These are phyloP conservation scores for Venturiaceae sp. DNA, from an alignment of 2,329 filamentous ascomycete genomes.

Conservation along the genomic window DNA sequence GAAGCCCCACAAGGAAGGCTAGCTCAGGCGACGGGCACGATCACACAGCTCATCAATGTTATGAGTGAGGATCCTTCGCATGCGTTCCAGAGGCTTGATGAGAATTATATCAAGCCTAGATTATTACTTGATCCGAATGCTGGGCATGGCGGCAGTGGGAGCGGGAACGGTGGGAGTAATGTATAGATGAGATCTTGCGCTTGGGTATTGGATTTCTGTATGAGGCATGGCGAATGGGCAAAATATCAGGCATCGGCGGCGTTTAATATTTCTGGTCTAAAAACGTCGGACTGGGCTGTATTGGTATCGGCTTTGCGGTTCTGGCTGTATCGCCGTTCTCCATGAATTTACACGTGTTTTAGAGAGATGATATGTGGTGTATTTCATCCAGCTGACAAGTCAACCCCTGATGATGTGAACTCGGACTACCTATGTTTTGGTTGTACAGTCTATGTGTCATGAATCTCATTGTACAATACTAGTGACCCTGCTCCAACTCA, in stretches of 20 bases:
- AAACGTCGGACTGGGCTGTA: not conserved
- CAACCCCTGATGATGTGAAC: no score
- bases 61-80: conserved; percentile 79
- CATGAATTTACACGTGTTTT: no score
- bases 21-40: conserved; percentile 66
- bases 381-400: no score
- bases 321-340: no score
- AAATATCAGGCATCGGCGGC: not conserved
- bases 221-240: not conserved
- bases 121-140: conserved; percentile 61
- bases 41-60: conserved; percentile 69
- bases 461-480: no score
- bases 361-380: no score
- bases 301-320: no score
- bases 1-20: conserved; percentile 10
- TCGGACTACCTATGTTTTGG: no score
- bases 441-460: no score
- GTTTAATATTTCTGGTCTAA: not conserved
- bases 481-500: no score
- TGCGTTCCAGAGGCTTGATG: conserved; percentile 85
- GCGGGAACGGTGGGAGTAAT: not conserved
- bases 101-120: conserved; percentile 91
- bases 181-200: not conserved
- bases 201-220: not conserved
- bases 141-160: conserved; percentile 4